A percentile compares a stretch with the other conserved stretches of the same genome.
These are phyloP conservation scores for Nemania sp. DNA, from an alignment of 2,329 filamentous ascomycete species.

Conservation along the genomic window DNA sequence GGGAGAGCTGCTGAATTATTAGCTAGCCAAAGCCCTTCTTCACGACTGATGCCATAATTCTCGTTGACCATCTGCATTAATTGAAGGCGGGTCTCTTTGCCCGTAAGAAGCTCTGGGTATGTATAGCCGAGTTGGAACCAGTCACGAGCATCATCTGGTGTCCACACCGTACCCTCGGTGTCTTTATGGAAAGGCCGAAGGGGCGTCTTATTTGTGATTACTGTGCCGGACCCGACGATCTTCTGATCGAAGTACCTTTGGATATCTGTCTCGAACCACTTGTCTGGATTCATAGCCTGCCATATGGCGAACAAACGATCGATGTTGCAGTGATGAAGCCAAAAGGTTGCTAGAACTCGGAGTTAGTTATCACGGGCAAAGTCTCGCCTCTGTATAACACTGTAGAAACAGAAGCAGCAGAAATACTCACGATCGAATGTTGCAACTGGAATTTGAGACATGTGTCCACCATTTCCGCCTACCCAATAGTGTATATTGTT, in stretches of 20 bases:
- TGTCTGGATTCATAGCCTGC: slow-evolving; percentile 34
- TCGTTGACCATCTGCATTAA: slow-evolving; percentile 34
- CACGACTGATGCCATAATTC: slow-evolving; percentile 32
- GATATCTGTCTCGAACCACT: slow-evolving; percentile 37
- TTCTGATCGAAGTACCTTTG: slow-evolving; percentile 39
- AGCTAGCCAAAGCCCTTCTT: slow-evolving; percentile 31
- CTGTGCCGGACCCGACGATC: slow-evolving; percentile 33
- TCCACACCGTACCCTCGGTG: slow-evolving; percentile 32
- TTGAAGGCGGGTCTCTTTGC: slow-evolving; percentile 28
- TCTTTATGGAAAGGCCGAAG: slow-evolving; percentile 38
- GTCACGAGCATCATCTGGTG: slow-evolving; percentile 27
- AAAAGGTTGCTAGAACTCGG: too few relatives aligned
- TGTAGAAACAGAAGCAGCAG: too few relatives aligned
- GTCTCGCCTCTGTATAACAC: too few relatives aligned
- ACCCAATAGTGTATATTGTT: slow-evolving; percentile 54
- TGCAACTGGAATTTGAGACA: slow-evolving; percentile 66
- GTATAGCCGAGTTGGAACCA: slow-evolving; percentile 38
- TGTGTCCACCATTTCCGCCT: slow-evolving; percentile 60
- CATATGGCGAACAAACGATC: slow-evolving; percentile 39
- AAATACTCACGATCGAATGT: too few relatives aligned
- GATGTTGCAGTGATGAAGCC: slow-evolving; percentile 66
- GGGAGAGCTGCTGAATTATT: slow-evolving; percentile 8
- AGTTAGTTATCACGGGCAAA: too few relatives aligned
- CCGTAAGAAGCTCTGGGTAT: slow-evolving; percentile 33
- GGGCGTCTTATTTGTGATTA: slow-evolving; percentile 38